Percentiles rank a stretch among this genome's conserved stretches.
These are phyloP conservation scores for Fusarium heterosporum DNA, from an alignment of 2,329 filamentous ascomycete species.

Conservation along the genomic window DNA sequence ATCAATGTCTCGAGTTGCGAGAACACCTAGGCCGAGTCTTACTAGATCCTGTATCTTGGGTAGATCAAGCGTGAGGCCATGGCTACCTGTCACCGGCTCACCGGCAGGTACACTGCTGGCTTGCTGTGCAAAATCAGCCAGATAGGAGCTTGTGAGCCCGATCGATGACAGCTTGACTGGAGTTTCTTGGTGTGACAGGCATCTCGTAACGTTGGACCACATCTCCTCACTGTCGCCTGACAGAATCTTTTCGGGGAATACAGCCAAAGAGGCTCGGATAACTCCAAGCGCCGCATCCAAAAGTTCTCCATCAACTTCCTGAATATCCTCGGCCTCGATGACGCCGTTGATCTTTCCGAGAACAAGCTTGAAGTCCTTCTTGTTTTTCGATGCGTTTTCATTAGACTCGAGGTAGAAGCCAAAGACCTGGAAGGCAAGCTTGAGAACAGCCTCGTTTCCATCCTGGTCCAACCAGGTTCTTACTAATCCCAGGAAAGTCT, in stretches of 20 bases:
- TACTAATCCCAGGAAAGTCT: conserved; percentile 77
- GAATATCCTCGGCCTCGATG: conserved; percentile 65
- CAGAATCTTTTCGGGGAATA: conserved; percentile 73
- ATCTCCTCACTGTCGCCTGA: conserved; percentile 69
- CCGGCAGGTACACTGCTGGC: conserved; percentile 58
- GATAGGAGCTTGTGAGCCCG: conserved; percentile 79
- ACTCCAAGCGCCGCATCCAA: conserved; percentile 79
- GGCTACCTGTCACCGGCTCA: conserved; percentile 74
- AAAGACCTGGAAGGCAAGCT: conserved; percentile 83
- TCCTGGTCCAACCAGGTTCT: conserved; percentile 81
- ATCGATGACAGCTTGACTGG: conserved; percentile 83
- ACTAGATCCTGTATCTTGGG: conserved; percentile 72
- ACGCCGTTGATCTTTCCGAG: conserved; percentile 65
- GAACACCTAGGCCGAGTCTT: conserved; percentile 60
- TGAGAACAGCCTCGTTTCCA: conserved; percentile 76
- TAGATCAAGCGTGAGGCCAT: conserved; percentile 75
- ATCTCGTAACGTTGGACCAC: conserved; percentile 76
- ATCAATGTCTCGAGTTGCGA: conserved; percentile 73
- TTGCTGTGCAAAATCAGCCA: conserved; percentile 80
- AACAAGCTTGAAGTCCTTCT: conserved; percentile 75
- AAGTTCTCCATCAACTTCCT: conserved; percentile 74
- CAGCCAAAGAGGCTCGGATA: conserved; percentile 73
- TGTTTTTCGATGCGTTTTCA: conserved; percentile 67
- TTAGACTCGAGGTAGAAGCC: conserved; percentile 82
- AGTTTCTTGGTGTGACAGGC: conserved; percentile 77